These are phyloP conservation scores for Zymoseptoria crescenta DNA, from an alignment of 2,329 filamentous ascomycete genomes.

Conservation along the genomic window DNA sequence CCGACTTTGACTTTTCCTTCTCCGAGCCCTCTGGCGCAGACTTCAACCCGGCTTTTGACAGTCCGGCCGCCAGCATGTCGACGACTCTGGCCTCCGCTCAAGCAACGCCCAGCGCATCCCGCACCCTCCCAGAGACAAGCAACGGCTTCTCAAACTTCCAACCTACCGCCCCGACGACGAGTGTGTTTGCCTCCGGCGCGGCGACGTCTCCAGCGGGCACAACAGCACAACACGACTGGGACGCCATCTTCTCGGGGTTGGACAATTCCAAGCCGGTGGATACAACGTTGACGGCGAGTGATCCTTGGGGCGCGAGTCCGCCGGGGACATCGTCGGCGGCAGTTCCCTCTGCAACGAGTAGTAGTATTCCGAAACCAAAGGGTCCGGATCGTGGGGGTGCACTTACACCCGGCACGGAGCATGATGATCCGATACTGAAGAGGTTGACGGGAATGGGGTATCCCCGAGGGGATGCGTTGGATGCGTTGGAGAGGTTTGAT, in stretches of 20 bases:
- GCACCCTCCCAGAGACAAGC: slow-evolving; percentile 11
- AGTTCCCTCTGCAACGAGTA: slow-evolving; percentile 10
- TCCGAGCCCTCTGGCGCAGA: slow-evolving; percentile 52
- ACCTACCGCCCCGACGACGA: slow-evolving; percentile 8
- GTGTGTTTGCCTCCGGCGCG: slow-evolving; percentile 8
- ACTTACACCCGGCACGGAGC: slow-evolving; percentile 64
- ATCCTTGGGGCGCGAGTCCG: slow-evolving; percentile 22
- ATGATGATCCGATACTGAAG: slow-evolving; percentile 88
- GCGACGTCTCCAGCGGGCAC: slow-evolving; percentile 25
- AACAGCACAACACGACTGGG: slow-evolving; percentile 69
- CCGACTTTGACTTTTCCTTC: slow-evolving; percentile 67
- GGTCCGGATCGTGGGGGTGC: slow-evolving; percentile 49
- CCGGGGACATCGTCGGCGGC: slow-evolving; percentile 12
- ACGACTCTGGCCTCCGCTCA: slow-evolving; percentile 38
- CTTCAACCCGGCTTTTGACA: slow-evolving; percentile 77
- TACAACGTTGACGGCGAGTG: slow-evolving; percentile 20
- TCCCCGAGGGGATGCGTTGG: slow-evolving; percentile 61
- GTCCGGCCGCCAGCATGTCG: slow-evolving; percentile 44
- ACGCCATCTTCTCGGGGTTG: slow-evolving; percentile 80
- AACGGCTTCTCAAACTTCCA: slow-evolving; percentile 24
- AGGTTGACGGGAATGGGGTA: slow-evolving; percentile 88
- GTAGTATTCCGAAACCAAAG: slow-evolving; percentile 4
- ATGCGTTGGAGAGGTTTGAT: slow-evolving; percentile 85
- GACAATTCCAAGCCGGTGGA: slow-evolving; percentile 42
- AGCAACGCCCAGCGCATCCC: slow-evolving; percentile 31